phyloP scores from a whole-genome alignment of 1,284 basidiomycete genomes.

The Amylostereum chailletii region DNA sequence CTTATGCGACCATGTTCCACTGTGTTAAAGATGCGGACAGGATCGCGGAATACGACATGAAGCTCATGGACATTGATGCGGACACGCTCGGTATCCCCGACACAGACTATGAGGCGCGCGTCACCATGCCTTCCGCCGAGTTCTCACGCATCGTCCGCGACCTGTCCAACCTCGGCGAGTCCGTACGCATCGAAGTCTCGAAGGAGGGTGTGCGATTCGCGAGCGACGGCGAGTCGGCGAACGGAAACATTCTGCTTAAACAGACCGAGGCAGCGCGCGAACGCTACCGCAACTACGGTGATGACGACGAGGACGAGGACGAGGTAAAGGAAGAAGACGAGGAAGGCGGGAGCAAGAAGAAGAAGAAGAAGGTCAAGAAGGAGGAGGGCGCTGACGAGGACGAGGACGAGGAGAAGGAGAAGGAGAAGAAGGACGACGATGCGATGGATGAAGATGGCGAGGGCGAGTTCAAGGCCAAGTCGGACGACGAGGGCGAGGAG shows the following conservation, averaged over 20 bases:
- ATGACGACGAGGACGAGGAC: constrained; percentile 40
- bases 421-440: constrained; percentile 24
- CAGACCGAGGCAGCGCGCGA: constrained; percentile 42
- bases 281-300: constrained; percentile 37
- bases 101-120: constrained; percentile 93
- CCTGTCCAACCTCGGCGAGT: constrained; percentile 88
- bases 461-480: constrained; percentile 32
- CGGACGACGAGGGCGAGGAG: constrained; percentile 44
- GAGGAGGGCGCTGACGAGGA: constrained; percentile 32
- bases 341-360: constrained; percentile 31
- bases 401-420: constrained; percentile 26
- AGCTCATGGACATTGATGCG: constrained; percentile 98
- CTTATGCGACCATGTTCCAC: constrained; percentile 3
- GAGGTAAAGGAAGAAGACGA: constrained; percentile 30
- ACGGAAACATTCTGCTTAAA: constrained; percentile 83
- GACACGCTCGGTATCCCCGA: constrained; percentile 98
- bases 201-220: constrained; percentile 97
- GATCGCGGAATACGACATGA: constrained; percentile 98
- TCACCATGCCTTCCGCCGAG: constrained; percentile 83
- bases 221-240: constrained; percentile 91
- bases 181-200: constrained; percentile 90
- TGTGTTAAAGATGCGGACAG: constrained; percentile 71
- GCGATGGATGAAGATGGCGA: constrained; percentile 32
- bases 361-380: constrained; percentile 38
- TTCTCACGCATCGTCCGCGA: constrained; percentile 93